phyloP scores from a whole-genome alignment of 2,329 filamentous ascomycete genomes.

The Catunica adiposa region DNA sequence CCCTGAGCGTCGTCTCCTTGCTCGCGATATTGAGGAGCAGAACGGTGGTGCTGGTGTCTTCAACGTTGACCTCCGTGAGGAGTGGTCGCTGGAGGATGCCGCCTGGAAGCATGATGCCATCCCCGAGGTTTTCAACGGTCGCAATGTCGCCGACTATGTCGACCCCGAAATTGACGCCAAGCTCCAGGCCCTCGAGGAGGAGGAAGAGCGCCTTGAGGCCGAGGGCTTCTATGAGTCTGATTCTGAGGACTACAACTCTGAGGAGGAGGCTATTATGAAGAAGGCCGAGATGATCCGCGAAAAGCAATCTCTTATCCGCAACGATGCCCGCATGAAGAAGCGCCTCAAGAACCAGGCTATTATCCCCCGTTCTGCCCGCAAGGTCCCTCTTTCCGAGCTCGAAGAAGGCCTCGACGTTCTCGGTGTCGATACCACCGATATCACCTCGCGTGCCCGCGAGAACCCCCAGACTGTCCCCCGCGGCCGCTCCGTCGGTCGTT shows the following conservation, averaged over 20 bases:
- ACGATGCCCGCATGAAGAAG: slow-evolving; percentile 90
- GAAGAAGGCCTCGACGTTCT: slow-evolving; percentile 70
- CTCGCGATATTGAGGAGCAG: slow-evolving; percentile 77
- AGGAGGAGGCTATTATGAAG: slow-evolving; percentile 71
- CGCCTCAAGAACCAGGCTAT: slow-evolving; percentile 91
- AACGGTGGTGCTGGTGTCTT: slow-evolving; percentile 91
- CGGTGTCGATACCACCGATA: slow-evolving; percentile 65
- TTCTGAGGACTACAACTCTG: slow-evolving; percentile 65
- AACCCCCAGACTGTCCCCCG: slow-evolving; percentile 41
- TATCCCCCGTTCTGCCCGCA: slow-evolving; percentile 67
- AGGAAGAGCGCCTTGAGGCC: slow-evolving; percentile 81
- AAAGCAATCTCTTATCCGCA: slow-evolving; percentile 81
- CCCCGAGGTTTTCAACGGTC: slow-evolving; percentile 83
- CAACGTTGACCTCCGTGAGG: slow-evolving; percentile 79
- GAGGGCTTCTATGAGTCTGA: slow-evolving; percentile 91
- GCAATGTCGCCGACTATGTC: slow-evolving; percentile 95
- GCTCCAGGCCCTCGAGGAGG: slow-evolving; percentile 78
- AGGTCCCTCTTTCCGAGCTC: slow-evolving; percentile 75
- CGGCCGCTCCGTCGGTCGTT: slow-evolving; percentile 52
- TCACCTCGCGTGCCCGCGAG: slow-evolving; percentile 55
- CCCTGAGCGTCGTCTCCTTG: slow-evolving; percentile 64
- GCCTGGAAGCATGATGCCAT: slow-evolving; percentile 96
- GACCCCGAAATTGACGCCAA: slow-evolving; percentile 94
- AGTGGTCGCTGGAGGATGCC: slow-evolving; percentile 72
- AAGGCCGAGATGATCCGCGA: slow-evolving; percentile 93